Evolutionary conservation across 495 filamentous ascomycete genomes (phyloP).

Genomic region (Rhizodiscina lignyota): DNA sequence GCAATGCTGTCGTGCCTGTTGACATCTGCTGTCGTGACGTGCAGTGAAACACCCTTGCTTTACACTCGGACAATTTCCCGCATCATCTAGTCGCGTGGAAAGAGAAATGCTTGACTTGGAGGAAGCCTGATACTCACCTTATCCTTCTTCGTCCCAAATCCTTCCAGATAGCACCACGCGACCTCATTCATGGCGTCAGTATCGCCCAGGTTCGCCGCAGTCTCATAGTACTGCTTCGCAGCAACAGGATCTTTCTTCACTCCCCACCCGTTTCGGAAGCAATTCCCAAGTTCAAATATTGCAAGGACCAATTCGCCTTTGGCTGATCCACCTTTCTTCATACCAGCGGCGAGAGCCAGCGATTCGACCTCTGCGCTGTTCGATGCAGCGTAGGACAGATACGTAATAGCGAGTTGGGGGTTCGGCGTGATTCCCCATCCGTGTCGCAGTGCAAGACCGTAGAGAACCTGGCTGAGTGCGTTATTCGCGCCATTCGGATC

Average conservation of each 20-base stretch:
- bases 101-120: too few relatives aligned
- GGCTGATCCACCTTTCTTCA: constrained; percentile 84
- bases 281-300: constrained; percentile 90
- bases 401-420: constrained; percentile 56
- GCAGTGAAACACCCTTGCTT: too few relatives aligned
- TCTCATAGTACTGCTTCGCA: constrained; percentile 90
- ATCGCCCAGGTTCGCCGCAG: constrained; percentile 88
- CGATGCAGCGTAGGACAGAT: constrained; percentile 75
- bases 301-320: constrained; percentile 97
- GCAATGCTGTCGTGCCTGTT: too few relatives aligned
- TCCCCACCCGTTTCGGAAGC: constrained; percentile 93
- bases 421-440: constrained; percentile 79
- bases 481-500: constrained; percentile 78
- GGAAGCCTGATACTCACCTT: constrained; percentile 49
- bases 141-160: constrained; percentile 90
- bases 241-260: constrained; percentile 76
- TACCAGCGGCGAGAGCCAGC: constrained; percentile 62
- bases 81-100: too few relatives aligned
- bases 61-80: too few relatives aligned
- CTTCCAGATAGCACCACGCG: constrained; percentile 90
- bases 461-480: constrained; percentile 87
- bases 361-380: constrained; percentile 79
- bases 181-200: constrained; percentile 96
- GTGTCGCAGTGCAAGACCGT: constrained; percentile 87
- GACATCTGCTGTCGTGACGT: too few relatives aligned